Evolutionary conservation across 805 yeast genomes (phyloP).

Genomic region (Wickerhamiella sergipiensis): DNA sequence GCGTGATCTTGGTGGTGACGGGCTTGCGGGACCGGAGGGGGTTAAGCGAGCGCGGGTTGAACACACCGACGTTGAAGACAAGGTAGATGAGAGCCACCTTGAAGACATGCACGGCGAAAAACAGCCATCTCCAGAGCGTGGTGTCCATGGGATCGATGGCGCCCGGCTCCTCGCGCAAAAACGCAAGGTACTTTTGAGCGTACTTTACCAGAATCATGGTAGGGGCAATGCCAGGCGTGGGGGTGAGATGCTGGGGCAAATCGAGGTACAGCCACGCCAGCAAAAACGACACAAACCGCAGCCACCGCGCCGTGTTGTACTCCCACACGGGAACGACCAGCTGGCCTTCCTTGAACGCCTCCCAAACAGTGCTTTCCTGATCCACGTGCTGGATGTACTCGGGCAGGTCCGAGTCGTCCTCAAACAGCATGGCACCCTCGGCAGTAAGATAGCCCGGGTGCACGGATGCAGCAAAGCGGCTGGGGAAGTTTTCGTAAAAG

Average conservation of each 20-base stretch:
- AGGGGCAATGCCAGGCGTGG: constrained; percentile 82
- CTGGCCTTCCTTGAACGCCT: constrained; percentile 80
- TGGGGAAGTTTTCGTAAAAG: constrained; percentile 53
- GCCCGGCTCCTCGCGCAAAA: constrained; percentile 35
- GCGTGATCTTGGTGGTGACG: constrained; percentile 23
- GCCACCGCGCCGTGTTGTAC: constrained; percentile 25
- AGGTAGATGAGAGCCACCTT: constrained; percentile 46
- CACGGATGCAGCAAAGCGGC: constrained; percentile 45
- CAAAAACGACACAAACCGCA: constrained; percentile 18
- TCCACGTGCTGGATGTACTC: constrained; percentile 33
- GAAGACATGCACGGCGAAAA: constrained; percentile 57
- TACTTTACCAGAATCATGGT: constrained; percentile 40
- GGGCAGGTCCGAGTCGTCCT: constrained; percentile 38
- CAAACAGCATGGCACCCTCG: constrained; percentile 67
- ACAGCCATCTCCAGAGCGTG: constrained; percentile 39
- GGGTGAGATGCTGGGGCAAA: constrained; percentile 75
- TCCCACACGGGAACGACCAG: constrained; percentile 66
- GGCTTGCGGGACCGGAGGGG: constrained; percentile 17
- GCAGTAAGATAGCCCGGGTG: constrained; percentile 75
- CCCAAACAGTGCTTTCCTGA: constrained; percentile 38
- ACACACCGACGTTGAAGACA: constrained; percentile 51
- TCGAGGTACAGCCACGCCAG: constrained; percentile 80
- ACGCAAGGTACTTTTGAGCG: constrained; percentile 27
- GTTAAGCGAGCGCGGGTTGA: constrained; percentile 57
- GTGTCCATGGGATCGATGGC: constrained; percentile 29